A percentile compares a stretch with the other conserved stretches of the same genome.
phyloP scores from a whole-genome alignment of 805 yeast genomes.

The Vanderwaltozyma polyspora region DNA sequence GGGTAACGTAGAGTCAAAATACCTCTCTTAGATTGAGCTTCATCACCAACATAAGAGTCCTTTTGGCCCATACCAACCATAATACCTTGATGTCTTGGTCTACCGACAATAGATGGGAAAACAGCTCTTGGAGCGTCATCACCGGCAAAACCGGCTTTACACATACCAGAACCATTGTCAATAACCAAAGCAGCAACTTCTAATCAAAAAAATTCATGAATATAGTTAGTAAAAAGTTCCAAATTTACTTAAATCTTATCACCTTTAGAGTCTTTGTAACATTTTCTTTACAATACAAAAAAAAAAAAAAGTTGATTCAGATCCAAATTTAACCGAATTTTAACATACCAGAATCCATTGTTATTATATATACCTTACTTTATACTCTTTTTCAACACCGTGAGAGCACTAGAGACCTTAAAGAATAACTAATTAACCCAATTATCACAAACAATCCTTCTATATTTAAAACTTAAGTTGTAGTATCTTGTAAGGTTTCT shows the following conservation, averaged over 20 bases:
- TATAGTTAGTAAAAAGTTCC: no score
- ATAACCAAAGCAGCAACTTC: slow-evolving; percentile 53
- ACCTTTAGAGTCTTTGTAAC: no score
- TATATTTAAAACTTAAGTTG: no score
- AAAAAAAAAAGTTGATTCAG: no score
- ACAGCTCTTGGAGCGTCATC: slow-evolving; percentile 99
- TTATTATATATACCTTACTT: slow-evolving; percentile 2
- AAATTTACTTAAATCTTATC: no score
- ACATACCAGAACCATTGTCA: slow-evolving; percentile 99
- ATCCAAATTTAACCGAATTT: no score
- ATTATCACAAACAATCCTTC: neutral
- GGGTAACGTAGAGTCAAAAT: slow-evolving; percentile 97
- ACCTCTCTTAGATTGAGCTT: slow-evolving; percentile 99
- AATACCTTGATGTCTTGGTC: slow-evolving; percentile 99
- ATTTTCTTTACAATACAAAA: no score
- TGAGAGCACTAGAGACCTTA: neutral
- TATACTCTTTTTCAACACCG: neutral
- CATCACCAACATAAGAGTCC: slow-evolving; percentile 99
- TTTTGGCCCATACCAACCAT: slow-evolving; percentile 99
- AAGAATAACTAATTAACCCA: neutral
- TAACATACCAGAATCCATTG: slow-evolving; percentile 29
- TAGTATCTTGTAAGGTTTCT: no score
- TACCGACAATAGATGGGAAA: slow-evolving; percentile 99
- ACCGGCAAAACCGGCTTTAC: slow-evolving; percentile 99
- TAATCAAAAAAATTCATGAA: slow-evolving; percentile 6